A percentile compares a stretch with the other conserved stretches of the same genome.
These are phyloP conservation scores for Sarocladium oryzae DNA, from an alignment of 2,329 filamentous ascomycete species.

Conservation along the genomic window DNA sequence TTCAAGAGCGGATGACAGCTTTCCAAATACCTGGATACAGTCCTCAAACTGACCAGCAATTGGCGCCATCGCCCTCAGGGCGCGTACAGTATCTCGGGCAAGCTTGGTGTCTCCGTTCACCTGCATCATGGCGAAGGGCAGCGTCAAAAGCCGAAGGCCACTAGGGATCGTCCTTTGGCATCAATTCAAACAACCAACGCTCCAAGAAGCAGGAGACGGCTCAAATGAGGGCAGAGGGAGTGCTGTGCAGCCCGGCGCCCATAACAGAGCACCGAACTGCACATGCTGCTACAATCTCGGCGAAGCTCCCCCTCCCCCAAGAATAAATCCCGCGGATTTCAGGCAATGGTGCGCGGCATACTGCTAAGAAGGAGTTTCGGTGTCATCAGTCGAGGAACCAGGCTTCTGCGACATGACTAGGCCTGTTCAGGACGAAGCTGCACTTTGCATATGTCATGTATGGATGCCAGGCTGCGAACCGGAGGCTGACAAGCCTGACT, in stretches of 20 bases:
- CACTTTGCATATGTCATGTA: not conserved
- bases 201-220: too few relatives aligned
- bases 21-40: not conserved
- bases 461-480: not conserved
- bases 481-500: not conserved
- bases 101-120: not conserved
- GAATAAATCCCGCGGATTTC: not conserved
- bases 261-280: too few relatives aligned
- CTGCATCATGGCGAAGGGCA: not conserved
- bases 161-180: not conserved
- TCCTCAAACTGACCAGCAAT: slow-evolving; percentile 3
- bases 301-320: too few relatives aligned
- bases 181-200: too few relatives aligned
- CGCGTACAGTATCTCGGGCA: not conserved
- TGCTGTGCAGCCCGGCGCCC: too few relatives aligned
- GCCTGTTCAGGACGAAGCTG: not conserved
- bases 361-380: not conserved
- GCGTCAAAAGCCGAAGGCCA: too few relatives aligned
- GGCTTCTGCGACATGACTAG: not conserved
- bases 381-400: not conserved
- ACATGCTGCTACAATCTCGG: too few relatives aligned
- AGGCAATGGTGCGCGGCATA: not conserved
- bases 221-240: too few relatives aligned
- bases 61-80: not conserved
- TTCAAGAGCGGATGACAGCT: not conserved